Evolutionary conservation across 2,329 filamentous ascomycete species (phyloP).

Genomic region (Sarocladiaceae sp.): DNA sequence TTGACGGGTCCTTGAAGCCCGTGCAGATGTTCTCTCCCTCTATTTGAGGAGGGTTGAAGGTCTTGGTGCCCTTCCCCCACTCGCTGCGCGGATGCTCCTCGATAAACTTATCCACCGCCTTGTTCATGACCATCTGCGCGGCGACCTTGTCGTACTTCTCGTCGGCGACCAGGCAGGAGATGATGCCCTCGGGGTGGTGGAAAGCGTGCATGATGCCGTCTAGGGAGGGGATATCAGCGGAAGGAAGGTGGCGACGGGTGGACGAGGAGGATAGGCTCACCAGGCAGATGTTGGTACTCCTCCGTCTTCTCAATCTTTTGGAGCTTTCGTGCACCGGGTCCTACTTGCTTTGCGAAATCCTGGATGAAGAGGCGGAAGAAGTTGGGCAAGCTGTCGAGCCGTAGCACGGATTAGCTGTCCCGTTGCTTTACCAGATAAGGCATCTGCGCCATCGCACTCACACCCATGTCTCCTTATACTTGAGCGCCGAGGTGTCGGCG

Average conservation of each 20-base stretch:
- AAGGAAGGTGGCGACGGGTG: not conserved
- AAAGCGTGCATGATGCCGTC: slow-evolving; percentile 76
- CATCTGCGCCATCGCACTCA: too few relatives aligned
- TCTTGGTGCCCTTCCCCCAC: slow-evolving; percentile 51
- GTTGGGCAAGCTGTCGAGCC: not conserved
- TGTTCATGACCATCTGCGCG: slow-evolving; percentile 80
- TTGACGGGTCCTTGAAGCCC: slow-evolving; percentile 76
- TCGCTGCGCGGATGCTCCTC: slow-evolving; percentile 64
- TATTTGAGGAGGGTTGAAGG: slow-evolving; percentile 50
- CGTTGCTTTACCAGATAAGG: too few relatives aligned
- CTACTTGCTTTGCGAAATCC: not conserved
- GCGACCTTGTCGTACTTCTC: slow-evolving; percentile 70
- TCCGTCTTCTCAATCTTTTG: not conserved
- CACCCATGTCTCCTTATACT: not conserved
- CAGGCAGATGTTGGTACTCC: not conserved
- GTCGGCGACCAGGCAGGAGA: slow-evolving; percentile 71
- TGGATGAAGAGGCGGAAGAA: not conserved
- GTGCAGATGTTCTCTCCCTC: slow-evolving; percentile 69
- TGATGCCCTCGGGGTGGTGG: slow-evolving; percentile 65
- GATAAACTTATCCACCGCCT: slow-evolving; percentile 83
- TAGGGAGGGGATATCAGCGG: slow-evolving; percentile 12
- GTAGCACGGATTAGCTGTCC: not conserved
- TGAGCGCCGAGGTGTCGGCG: not conserved
- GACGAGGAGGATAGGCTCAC: not conserved
- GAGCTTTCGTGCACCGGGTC: not conserved